These are phyloP conservation scores for Begonia masoniana DNA, from an alignment of 306 rosid genomes.

Conservation along the genomic window DNA sequence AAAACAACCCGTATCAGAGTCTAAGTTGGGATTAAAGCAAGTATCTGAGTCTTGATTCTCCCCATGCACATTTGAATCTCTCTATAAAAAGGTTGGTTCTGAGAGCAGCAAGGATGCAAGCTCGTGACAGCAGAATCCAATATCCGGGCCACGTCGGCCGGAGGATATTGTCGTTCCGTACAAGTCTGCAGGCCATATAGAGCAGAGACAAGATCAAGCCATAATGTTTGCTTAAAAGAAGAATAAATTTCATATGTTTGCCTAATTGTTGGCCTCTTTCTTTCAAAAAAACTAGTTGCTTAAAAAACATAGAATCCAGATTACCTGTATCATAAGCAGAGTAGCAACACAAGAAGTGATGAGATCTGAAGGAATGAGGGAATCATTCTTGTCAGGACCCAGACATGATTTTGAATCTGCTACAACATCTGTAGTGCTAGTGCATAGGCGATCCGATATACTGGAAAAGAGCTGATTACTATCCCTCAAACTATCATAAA, in stretches of 20 bases:
- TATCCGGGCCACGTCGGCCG: conserved; percentile 79
- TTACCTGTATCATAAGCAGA: conserved; percentile 87
- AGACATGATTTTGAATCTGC: conserved; percentile 21
- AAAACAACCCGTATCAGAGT: background rate
- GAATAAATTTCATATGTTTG: background rate
- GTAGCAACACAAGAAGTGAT: conserved; percentile 78
- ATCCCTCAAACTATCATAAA: conserved; percentile 32
- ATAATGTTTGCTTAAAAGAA: background rate
- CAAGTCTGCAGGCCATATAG: conserved; percentile 43
- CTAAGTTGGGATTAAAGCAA: conserved; percentile 79
- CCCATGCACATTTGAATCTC: conserved; percentile 90
- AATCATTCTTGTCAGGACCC: conserved; percentile 37
- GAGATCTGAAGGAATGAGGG: conserved; percentile 62
- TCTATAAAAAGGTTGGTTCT: conserved; percentile 70
- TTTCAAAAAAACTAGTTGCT: background rate
- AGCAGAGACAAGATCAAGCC: no score
- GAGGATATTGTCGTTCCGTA: conserved; percentile 85
- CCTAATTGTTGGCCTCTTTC: background rate
- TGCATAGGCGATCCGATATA: conserved; percentile 29
- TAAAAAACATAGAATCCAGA: background rate
- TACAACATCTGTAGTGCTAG: conserved; percentile 19
- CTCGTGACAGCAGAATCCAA: conserved; percentile 69
- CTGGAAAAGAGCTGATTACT: conserved; percentile 19
- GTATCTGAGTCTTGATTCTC: conserved; percentile 80
- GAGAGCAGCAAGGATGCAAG: conserved; percentile 58